These are phyloP conservation scores for Penicillium sp. DNA, from an alignment of 2,329 filamentous ascomycete genomes.

Conservation along the genomic window DNA sequence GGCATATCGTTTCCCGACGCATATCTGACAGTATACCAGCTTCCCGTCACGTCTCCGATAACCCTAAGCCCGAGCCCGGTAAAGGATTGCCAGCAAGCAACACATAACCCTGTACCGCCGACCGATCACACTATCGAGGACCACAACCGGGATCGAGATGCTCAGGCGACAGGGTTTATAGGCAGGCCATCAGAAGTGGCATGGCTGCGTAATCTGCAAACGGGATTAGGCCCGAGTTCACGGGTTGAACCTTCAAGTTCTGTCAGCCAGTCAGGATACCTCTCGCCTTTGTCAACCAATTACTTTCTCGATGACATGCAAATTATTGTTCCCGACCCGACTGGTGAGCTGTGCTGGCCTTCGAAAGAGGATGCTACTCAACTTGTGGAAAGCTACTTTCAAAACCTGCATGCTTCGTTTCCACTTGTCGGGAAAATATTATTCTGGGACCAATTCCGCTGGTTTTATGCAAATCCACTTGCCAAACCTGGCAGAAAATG, in stretches of 20 bases:
- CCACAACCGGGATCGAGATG: not conserved
- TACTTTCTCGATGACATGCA: no score
- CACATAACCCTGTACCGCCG: not conserved
- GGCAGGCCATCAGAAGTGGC: not conserved
- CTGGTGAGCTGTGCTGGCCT: conserved; percentile 14
- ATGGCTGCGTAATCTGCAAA: not conserved
- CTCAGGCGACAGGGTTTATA: not conserved
- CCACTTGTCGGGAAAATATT: not conserved
- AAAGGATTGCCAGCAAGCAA: not conserved
- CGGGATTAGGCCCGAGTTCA: no score
- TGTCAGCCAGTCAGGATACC: not conserved
- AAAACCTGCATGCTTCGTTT: not conserved
- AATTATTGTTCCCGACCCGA: conserved; percentile 10
- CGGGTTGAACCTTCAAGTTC: not conserved
- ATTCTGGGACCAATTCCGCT: not conserved
- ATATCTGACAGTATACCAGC: not conserved
- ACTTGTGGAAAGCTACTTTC: not conserved
- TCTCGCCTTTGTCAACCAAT: not conserved
- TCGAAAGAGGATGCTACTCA: not conserved
- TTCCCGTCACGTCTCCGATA: not conserved
- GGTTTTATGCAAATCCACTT: not conserved
- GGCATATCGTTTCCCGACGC: not conserved
- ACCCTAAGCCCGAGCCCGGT: not conserved
- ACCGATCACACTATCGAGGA: not conserved
- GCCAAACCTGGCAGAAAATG: not conserved